Conservation (phyloP, 768 basidiomycete genomes). For the Panaeolus cyanescens region DNA sequence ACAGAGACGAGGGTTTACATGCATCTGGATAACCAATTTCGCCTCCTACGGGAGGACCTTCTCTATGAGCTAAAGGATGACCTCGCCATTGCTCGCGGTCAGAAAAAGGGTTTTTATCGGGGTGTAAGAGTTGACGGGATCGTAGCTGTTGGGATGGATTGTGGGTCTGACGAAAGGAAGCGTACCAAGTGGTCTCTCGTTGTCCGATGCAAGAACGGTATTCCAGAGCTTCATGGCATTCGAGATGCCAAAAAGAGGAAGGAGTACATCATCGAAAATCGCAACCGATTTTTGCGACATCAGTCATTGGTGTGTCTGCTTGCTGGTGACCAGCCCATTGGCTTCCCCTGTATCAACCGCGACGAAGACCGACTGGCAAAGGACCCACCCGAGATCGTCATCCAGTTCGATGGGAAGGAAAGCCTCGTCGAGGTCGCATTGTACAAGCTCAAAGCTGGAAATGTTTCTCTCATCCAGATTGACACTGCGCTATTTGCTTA, state of each 20-base stretch:
- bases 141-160: constrained; percentile 34
- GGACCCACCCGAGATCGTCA: constrained; percentile 49
- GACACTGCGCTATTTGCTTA: constrained; percentile 65
- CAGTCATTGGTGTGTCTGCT: constrained; percentile 57
- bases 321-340: constrained; percentile 46
- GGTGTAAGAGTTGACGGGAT: constrained; percentile 41
- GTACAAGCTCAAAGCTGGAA: constrained; percentile 34
- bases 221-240: constrained; percentile 37
- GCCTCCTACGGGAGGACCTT: constrained; percentile 50
- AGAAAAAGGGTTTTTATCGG: constrained; percentile 41
- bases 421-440: constrained; percentile 39
- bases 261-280: constrained; percentile 36
- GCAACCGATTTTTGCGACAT: constrained; percentile 45
- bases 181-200: constrained; percentile 41
- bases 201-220: constrained; percentile 35
- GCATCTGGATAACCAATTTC: constrained; percentile 68
- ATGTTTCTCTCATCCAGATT: constrained; percentile 53
- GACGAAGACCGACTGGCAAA: constrained; percentile 53
- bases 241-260: constrained; percentile 33
- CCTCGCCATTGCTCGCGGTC: constrained; percentile 10
- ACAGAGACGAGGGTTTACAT: constrained; percentile 39
- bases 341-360: constrained; percentile 54
- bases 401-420: constrained; percentile 51
- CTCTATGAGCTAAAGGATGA: constrained; percentile 27
- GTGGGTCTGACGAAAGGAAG: constrained; percentile 22